Evolutionary conservation across 352 stramenopile genomes (phyloP), one percentile per base, ranked within the genome.

Genomic region (Pythium volutum): DNA sequence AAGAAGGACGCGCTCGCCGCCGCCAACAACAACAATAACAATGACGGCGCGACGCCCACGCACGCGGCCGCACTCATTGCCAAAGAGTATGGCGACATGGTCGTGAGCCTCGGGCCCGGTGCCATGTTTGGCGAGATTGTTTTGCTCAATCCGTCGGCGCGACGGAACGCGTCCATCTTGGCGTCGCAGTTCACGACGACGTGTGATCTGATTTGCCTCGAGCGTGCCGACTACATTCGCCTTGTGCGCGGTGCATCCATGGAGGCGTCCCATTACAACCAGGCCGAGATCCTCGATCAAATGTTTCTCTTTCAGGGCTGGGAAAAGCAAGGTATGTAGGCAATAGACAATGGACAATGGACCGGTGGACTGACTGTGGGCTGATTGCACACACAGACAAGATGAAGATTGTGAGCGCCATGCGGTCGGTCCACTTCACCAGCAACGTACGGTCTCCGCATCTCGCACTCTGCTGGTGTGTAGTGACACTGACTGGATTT

Each of bases 121-220:
- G 76, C 82, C 7, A 89, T 91, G 76, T 89, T 91, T 27, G 82
- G 82, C 31, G 82, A 91, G 49, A 73, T 91, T 42, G 82, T 91
- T 47, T 62, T 91, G 31, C 51, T 87, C 15, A 89, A 91, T 46
- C 82, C 79, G 3, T 81, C 77, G 0, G 79, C 79, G 15, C 71
- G 72, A 16, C 71, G 81, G 2, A 91, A 88, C 47, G 81, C 79
- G n/a, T 89, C 81, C 4, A 88, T 91, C 46, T 59, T 85, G 9
- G 77, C 80, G 11, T 89, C 81, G 0, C 79, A 88, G 47, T 87
- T 75, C 63, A 85, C 77, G 0, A 64, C 78, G 7, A 72, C 70
- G n/a, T 85, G 77, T 49, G 81, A 84, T 25, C 59, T 91, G 9
- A 87, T 91, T 59, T 89, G 67, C 47, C 74, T 91, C 15, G 81